Percentiles rank a stretch among this genome's conserved stretches.
Evolutionary conservation across 345 rosid species (phyloP).

Genomic region (Populus nigra): DNA sequence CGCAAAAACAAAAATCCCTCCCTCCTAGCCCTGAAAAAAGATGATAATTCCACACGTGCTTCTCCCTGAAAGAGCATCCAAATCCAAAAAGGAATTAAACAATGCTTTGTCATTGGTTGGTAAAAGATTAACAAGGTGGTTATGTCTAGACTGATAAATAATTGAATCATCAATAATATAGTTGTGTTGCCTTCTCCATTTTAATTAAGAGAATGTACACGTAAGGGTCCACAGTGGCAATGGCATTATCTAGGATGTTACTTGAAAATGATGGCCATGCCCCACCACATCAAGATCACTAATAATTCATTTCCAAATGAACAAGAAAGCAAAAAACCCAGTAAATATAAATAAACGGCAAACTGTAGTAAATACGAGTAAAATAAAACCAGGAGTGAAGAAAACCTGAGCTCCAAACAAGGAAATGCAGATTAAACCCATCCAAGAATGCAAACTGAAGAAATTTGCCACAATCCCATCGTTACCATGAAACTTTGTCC

Average conservation of each 20-base stretch:
- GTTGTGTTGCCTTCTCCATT: not conserved
- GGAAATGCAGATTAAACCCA: slow-evolving; percentile 82
- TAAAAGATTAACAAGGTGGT: not conserved
- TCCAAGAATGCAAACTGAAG: slow-evolving; percentile 95
- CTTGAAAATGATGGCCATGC: not conserved
- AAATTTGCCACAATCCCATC: slow-evolving; percentile 74
- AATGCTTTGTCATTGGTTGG: not conserved
- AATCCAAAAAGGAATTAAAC: not conserved
- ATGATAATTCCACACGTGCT: not conserved
- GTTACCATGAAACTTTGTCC: slow-evolving; percentile 72
- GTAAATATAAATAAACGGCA: not conserved
- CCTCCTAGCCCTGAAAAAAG: not conserved
- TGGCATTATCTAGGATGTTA: not conserved
- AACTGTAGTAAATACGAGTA: not conserved
- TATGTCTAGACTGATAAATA: not conserved
- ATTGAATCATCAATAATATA: not conserved
- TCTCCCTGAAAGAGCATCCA: not conserved
- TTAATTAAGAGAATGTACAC: not conserved
- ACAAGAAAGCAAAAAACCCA: not conserved
- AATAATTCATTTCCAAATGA: not conserved
- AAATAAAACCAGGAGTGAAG: not conserved
- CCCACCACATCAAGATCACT: not conserved
- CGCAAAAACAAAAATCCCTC: no score
- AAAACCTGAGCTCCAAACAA: slow-evolving; percentile 84
- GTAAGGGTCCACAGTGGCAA: not conserved